Conservation (phyloP, 169 alveolate species). For the Eimeria necatrix region DNA sequence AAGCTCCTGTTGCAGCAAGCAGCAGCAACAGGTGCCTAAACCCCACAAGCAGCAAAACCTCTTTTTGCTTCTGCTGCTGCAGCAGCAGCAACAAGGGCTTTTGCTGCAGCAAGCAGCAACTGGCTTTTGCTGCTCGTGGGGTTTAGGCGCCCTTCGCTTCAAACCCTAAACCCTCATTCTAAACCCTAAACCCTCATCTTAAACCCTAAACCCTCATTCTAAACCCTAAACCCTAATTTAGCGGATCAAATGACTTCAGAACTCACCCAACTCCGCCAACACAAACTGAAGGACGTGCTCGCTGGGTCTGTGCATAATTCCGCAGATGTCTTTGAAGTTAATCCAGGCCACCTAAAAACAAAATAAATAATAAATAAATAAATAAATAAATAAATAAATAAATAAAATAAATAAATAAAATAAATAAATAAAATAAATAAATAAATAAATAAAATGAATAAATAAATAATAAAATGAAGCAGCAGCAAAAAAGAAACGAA, state of each 20-base stretch:
- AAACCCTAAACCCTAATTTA: background rate
- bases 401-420: no score
- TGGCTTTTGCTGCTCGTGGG: background rate
- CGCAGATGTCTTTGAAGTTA: conserved; percentile 95
- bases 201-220: background rate
- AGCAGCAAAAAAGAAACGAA: no score
- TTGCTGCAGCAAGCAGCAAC: conserved; percentile 73
- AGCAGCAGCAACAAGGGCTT: background rate
- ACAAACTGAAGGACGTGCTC: conserved; percentile 97
- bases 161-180: background rate
- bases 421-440: no score
- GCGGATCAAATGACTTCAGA: background rate
- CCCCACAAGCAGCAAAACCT: background rate
- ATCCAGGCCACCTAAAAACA: conserved; percentile 92
- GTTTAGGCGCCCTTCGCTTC: background rate
- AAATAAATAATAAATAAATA: background rate
- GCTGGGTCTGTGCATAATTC: conserved; percentile 93
- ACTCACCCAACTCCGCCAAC: conserved; percentile 94
- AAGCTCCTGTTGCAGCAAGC: conserved; percentile 59
- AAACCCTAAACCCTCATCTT: background rate
- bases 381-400: background rate
- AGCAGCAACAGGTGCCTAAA: background rate
- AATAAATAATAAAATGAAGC: no score
- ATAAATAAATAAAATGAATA: no score
- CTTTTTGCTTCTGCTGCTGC: background rate